Evolutionary conservation across 306 rosid species (phyloP), one percentile per base, ranked within the genome.

Genomic region (Alnus glutinosa): DNA sequence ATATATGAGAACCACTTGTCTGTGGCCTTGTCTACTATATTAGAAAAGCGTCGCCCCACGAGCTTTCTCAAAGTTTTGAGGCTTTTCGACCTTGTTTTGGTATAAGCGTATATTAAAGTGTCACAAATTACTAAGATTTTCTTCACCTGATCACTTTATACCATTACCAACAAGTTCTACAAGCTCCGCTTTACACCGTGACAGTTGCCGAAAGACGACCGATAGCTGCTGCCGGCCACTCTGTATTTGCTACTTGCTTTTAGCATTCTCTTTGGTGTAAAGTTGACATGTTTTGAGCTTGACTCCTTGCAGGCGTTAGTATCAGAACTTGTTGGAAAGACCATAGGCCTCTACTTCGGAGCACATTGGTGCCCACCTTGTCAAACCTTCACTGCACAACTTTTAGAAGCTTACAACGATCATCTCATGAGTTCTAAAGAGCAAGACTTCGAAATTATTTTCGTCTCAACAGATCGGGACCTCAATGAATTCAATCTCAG

Each of bases 281-380:
- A 39, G 3, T 19, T 71, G 55, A 74, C 76, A 64, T 50, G 75
- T 70, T 55, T 55, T 37, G 63, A 14, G 78, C 75, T 42, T 0
- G 46, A 44, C 48, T 15, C 72, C 23, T 78, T 79, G 86, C 88
- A 90, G 99, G 85, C 86, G 76, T 81, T 71, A 18, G 73, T 89
- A 75, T 83, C 89, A 48, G 80, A 89, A 81, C 92, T 92, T 55
- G 83, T 73, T 72, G 99, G 98, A 2, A 92, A 91, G 85, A 90
- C 94, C 5, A 69, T 91, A 51, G 99, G 97, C 81, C 90, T 93
- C 8, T 95, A 88, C 74, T 93, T 95, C 42, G 86, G 91, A 55
- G 99, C 97, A 52, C 80, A 86, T 66, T 95, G 98, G 97, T 90
- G 97, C 83, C 98, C 97, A 77, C 98, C 96, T 16, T 84, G 98